Percentiles rank a stretch among this genome's conserved stretches.
phyloP scores from a whole-genome alignment of 2,329 filamentous ascomycete species.

The Raffaelea albimanens region DNA sequence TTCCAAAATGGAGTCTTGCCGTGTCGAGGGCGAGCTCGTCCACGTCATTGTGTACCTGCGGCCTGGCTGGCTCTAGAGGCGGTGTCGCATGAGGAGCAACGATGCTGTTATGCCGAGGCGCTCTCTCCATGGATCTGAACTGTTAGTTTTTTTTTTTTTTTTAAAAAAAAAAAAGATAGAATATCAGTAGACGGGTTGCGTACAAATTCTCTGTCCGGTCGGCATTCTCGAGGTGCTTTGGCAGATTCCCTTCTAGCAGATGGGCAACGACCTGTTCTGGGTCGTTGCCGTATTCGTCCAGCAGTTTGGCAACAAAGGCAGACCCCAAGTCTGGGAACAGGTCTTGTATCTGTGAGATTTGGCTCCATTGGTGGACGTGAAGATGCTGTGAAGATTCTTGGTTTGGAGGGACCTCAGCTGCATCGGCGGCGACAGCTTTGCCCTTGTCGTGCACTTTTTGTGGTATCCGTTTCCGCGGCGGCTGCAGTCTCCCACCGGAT shows the following conservation, averaged over 20 bases:
- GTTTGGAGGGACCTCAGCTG: constrained; percentile 22
- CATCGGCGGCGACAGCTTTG: constrained; percentile 37
- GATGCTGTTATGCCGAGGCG: constrained; percentile 23
- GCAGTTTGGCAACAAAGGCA: constrained; percentile 67
- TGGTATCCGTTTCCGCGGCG: constrained; percentile 39
- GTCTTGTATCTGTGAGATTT: constrained; percentile 86
- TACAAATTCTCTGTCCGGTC: constrained; percentile 58
- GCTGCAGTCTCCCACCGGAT: constrained; percentile 34
- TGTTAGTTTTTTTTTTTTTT: no score
- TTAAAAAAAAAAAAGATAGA: not conserved
- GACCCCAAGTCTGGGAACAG: constrained; percentile 82
- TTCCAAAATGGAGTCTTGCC: constrained; percentile 67
- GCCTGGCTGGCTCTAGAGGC: no score
- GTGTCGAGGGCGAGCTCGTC: constrained; percentile 59
- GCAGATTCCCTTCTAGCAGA: constrained; percentile 68
- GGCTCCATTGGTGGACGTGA: constrained; percentile 73
- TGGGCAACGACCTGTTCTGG: constrained; percentile 73
- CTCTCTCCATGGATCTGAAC: no score
- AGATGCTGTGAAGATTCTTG: constrained; percentile 31
- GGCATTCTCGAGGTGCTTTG: constrained; percentile 52
- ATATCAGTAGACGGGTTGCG: constrained; percentile 9
- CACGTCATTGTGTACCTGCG: no score
- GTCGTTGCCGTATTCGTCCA: constrained; percentile 71
- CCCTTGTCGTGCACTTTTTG: constrained; percentile 42
- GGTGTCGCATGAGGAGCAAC: constrained; percentile 54